Base-by-base conservation (phyloP, 495 filamentous ascomycete genomes). In the Aspergillus kassunensis region DNA sequence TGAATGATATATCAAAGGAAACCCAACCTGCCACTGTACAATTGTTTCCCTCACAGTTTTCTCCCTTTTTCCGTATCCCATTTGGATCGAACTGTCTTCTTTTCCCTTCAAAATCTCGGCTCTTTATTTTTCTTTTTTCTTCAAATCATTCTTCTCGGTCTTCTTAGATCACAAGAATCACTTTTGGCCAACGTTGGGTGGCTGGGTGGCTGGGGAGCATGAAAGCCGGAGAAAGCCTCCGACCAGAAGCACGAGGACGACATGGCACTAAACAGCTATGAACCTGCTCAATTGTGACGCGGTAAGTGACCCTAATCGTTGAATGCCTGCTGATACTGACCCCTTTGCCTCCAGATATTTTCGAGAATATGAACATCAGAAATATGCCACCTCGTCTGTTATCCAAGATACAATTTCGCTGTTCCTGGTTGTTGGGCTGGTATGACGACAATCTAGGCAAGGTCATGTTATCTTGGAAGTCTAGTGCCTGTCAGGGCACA, bases 191-290 rank as follows among this genome's bases (percentile, higher is more conserved):
- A 57, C 55, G 57, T 60, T 23, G 41, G 59, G 62, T 54, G 59
- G 59, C 59, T 62, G 62, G 69, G 70, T 68, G 71, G 71, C 71
- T 74, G 71, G 69, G 69, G 43, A 41, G 44, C 54, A 37, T 52
- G 53, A 46, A 58, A 39, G 53, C 43, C 44, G 49, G 40, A 48
- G 54, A 58, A 37, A 62, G 56, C 64, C 57, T 21, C 25, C 15
- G 18, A 55, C 39, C 39, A 44, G 21, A n/a, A 36, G 16, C 18
- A 37, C 21, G 23, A 44, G 37, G 35, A 55, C 12, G 18, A 47
- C 51, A 41, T 42, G 29, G 21, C 21, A 51, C 30, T 51, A 25
- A 42, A 27, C 51, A 36, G 30, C 54, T 60, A 57, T 53, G 39
- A 41, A 42, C 16, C 27, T 27, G 47, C 16, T 37, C 19, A 25